These are phyloP conservation scores for Clonostachys rosea DNA, from an alignment of 2,329 filamentous ascomycete genomes.

Conservation along the genomic window DNA sequence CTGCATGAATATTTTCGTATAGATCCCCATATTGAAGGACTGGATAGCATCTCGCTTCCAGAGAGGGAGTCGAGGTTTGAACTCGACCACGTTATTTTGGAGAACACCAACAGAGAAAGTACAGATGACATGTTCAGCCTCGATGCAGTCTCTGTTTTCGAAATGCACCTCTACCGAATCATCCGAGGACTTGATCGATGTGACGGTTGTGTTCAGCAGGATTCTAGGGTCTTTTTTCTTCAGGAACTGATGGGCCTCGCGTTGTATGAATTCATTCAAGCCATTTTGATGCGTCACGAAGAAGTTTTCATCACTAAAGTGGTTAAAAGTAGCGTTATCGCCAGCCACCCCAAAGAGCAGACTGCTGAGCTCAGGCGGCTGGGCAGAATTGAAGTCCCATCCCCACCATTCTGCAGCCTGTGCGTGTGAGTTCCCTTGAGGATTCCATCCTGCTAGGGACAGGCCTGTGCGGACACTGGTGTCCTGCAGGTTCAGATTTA, in stretches of 20 bases:
- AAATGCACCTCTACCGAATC: conserved; percentile 44
- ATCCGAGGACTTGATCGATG: conserved; percentile 45
- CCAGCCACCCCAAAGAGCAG: conserved; percentile 49
- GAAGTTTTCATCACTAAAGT: conserved; percentile 58
- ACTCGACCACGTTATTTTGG: conserved; percentile 54
- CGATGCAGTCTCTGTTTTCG: conserved; percentile 49
- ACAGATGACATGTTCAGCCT: conserved; percentile 57
- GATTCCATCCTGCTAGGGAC: conserved; percentile 57
- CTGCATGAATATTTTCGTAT: conserved; percentile 70
- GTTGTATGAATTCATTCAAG: conserved; percentile 52
- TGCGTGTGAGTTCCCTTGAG: conserved; percentile 44
- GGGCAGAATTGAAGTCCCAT: conserved; percentile 55
- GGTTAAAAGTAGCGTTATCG: conserved; percentile 58
- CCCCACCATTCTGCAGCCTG: conserved; percentile 58
- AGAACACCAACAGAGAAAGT: conserved; percentile 67
- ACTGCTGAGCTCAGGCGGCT: conserved; percentile 48
- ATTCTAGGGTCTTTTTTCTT: conserved; percentile 48
- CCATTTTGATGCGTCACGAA: conserved; percentile 58
- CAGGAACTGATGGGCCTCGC: conserved; percentile 54
- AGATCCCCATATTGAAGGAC: conserved; percentile 65
- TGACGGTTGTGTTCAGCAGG: conserved; percentile 52
- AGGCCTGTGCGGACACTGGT: conserved; percentile 54
- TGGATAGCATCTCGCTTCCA: conserved; percentile 64
- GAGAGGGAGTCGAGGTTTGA: conserved; percentile 51
- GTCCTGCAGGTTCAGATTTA: conserved; percentile 57